Conservation (phyloP, 305 asterid species). For the Fraxinus ornus region DNA sequence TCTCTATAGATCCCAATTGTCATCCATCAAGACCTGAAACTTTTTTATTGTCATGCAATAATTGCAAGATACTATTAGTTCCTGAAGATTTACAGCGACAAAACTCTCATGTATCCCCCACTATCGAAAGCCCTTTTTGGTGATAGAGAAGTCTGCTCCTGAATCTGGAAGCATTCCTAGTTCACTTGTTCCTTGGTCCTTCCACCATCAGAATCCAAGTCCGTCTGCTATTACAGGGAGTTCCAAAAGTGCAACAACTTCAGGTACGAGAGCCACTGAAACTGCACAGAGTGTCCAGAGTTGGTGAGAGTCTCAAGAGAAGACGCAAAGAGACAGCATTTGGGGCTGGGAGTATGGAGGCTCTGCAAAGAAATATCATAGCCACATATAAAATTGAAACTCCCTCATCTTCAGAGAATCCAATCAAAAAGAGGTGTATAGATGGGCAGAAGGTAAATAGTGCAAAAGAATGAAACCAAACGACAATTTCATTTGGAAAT, state of each 20-base stretch:
- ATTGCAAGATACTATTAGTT: conserved; percentile 37
- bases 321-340: conserved; percentile 21
- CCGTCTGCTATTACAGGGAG: conserved; percentile 12
- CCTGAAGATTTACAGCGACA: conserved; percentile 22
- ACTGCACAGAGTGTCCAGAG: conserved; percentile 9
- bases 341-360: conserved; percentile 10
- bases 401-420: conserved; percentile 15
- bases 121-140: conserved; percentile 36
- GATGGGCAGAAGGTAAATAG: conserved; percentile 5
- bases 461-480: not conserved
- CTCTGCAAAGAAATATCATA: not conserved
- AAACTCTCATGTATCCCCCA: conserved; percentile 26
- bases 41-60: too few relatives aligned
- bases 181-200: not conserved
- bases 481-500: not conserved
- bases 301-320: conserved; percentile 19
- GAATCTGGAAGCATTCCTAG: conserved; percentile 12
- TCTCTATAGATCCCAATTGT: too few relatives aligned
- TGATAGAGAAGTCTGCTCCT: conserved; percentile 34
- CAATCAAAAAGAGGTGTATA: conserved; percentile 26
- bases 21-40: too few relatives aligned
- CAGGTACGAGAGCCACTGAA: not conserved
- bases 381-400: not conserved
- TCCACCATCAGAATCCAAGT: conserved; percentile 26
- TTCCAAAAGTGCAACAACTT: conserved; percentile 2